Conservation (phyloP, 2,329 filamentous ascomycete species). For the Trichoderma semiorbis region DNA sequence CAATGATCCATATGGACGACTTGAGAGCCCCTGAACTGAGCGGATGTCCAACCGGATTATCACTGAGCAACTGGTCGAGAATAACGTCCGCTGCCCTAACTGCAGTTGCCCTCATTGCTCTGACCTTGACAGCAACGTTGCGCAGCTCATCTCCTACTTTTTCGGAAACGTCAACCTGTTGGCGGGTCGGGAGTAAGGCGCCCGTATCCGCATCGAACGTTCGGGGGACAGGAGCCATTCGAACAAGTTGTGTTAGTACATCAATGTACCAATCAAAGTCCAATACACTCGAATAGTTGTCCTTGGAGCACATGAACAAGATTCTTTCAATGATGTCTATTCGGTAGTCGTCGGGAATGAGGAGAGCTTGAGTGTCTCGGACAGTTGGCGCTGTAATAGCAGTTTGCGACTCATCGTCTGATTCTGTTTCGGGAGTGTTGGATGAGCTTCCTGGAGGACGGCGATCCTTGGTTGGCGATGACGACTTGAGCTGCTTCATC, state of each 20-base stretch:
- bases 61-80: slow-evolving; percentile 53
- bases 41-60: slow-evolving; percentile 52
- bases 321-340: slow-evolving; percentile 79
- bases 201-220: slow-evolving; percentile 37
- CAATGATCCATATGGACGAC: slow-evolving; percentile 78
- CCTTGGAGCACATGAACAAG: slow-evolving; percentile 81
- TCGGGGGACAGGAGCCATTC: slow-evolving; percentile 57
- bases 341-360: slow-evolving; percentile 82
- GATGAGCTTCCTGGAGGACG: slow-evolving; percentile 43
- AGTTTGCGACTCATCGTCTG: slow-evolving; percentile 50
- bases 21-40: slow-evolving; percentile 65
- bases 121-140: slow-evolving; percentile 89
- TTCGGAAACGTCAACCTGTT: slow-evolving; percentile 53
- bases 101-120: slow-evolving; percentile 74
- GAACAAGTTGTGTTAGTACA: slow-evolving; percentile 79
- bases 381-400: slow-evolving; percentile 34
- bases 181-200: slow-evolving; percentile 26
- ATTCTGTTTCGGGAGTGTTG: slow-evolving; percentile 41
- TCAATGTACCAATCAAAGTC: slow-evolving; percentile 99
- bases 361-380: slow-evolving; percentile 44
- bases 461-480: slow-evolving; percentile 50
- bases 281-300: slow-evolving; percentile 78
- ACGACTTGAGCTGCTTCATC: slow-evolving; percentile 77
- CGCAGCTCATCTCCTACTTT: slow-evolving; percentile 80
- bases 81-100: slow-evolving; percentile 80